phyloP scores from a whole-genome alignment of 306 rosid genomes.

The Gleditsia sinensis region DNA sequence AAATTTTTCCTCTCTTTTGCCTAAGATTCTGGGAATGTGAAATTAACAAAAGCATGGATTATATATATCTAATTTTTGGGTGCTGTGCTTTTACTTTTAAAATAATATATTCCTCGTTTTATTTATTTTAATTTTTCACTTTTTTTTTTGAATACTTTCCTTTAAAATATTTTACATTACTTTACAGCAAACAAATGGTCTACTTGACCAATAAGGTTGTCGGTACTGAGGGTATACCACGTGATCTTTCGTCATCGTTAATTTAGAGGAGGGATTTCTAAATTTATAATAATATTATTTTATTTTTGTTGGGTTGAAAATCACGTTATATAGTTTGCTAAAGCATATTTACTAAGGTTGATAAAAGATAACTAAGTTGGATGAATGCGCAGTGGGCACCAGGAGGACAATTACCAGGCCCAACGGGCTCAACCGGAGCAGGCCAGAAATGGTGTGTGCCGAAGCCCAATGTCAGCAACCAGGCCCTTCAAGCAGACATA shows the following conservation, averaged over 20 bases:
- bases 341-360: no score
- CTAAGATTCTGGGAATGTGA: background rate
- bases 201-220: background rate
- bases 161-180: background rate
- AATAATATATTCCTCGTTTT: no score
- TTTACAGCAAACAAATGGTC: background rate
- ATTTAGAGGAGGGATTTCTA: background rate
- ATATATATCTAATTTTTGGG: background rate
- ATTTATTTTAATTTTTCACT: no score
- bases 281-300: background rate
- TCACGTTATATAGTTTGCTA: background rate
- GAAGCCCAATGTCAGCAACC: slow-evolving; percentile 43
- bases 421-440: slow-evolving; percentile 1
- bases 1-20: background rate
- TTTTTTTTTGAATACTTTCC: no score
- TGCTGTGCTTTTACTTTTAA: background rate
- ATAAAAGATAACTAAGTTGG: background rate
- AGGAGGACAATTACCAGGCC: background rate
- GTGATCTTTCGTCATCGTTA: background rate
- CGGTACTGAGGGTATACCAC: background rate
- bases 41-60: background rate
- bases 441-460: slow-evolving; percentile 72
- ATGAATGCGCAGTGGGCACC: slow-evolving; percentile 36
- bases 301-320: background rate
- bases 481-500: slow-evolving; percentile 61